phyloP scores from a whole-genome alignment of 306 rosid species.

The Ziziphus jujuba region DNA sequence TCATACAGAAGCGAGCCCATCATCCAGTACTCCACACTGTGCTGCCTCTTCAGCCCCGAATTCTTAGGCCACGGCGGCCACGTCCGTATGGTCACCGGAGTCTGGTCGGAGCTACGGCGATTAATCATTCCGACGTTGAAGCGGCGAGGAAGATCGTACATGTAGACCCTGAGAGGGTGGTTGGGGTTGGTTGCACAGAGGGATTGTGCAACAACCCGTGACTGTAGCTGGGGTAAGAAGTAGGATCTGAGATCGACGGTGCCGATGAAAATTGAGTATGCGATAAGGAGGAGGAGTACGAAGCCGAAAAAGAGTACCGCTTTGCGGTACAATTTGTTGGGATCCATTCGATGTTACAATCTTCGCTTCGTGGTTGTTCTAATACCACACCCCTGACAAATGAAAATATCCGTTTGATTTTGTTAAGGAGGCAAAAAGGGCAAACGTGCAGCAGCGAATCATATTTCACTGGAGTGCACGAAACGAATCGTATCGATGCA shows the following conservation, averaged over 20 bases:
- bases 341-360: constrained; percentile 15
- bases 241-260: constrained; percentile 62
- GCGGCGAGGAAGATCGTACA: constrained; percentile 96
- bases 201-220: constrained; percentile 21
- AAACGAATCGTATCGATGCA: too few species aligned
- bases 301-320: constrained; percentile 46
- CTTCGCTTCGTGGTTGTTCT: neutral
- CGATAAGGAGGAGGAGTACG: constrained; percentile 47
- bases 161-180: constrained; percentile 61
- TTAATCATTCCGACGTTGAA: constrained; percentile 79
- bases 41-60: constrained; percentile 84
- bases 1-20: constrained; percentile 79
- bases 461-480: too few species aligned
- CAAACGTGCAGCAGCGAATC: neutral
- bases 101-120: constrained; percentile 43
- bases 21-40: constrained; percentile 97
- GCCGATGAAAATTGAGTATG: constrained; percentile 66
- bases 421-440: constrained; percentile 14
- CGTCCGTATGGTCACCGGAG: constrained; percentile 52
- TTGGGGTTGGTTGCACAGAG: constrained; percentile 39
- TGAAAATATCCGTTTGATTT: neutral
- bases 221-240: constrained; percentile 55
- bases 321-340: constrained; percentile 49
- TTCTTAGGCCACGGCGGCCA: constrained; percentile 84
- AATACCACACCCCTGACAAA: too few species aligned